Evolutionary conservation across 805 yeast species (phyloP), one percentile per base, ranked within the genome.

Genomic region (Candida schatavii): DNA sequence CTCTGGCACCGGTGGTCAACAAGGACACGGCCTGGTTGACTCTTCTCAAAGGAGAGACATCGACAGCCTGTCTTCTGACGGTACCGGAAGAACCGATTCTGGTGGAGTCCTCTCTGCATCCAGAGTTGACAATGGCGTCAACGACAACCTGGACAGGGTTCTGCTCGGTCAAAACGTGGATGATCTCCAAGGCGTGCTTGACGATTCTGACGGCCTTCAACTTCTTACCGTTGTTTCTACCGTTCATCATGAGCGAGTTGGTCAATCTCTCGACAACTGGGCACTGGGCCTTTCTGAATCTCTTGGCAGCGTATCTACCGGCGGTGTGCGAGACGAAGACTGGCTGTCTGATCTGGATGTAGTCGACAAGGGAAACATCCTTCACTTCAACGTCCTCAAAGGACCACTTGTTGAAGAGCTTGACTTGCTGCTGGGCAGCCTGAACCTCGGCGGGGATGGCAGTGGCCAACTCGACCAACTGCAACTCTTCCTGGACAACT

Each of bases 181-280:
- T 83, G 82, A 93, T 93, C 77, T 93, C 99, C 71, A 93, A 80
- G 63, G 99, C 91, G 84, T 93, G 99, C 83, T 95, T 88, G 75
- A 93, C 89, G 74, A 93, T 93, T 86, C 98, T 90, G 64, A 93
- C 98, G 65, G 99, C 99, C 87, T 91, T 90, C 76, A 95, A 88
- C 82, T 93, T 93, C 85, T 93, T 93, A 85, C 99, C 99, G 86
- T 95, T 93, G 95, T 93, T 93, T 83, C 98, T 91, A 82, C 99
- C 99, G 86, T 93, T 90, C 99, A 93, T 93, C 99, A 93, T 93
- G 72, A 93, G 82, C 55, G 99, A 86, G 91, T 93, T 91, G 78
- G 98, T 91, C 75, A 93, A 83, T 84, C 99, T 91, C 85, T 93
- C 99, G 62, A 93, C 75, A 74, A 93, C 85, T 69, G 98, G 98